Evolutionary conservation across 768 basidiomycete species (phyloP), one percentile per base, ranked within the genome.

Genomic region (Sporobolomyces phaffii): DNA sequence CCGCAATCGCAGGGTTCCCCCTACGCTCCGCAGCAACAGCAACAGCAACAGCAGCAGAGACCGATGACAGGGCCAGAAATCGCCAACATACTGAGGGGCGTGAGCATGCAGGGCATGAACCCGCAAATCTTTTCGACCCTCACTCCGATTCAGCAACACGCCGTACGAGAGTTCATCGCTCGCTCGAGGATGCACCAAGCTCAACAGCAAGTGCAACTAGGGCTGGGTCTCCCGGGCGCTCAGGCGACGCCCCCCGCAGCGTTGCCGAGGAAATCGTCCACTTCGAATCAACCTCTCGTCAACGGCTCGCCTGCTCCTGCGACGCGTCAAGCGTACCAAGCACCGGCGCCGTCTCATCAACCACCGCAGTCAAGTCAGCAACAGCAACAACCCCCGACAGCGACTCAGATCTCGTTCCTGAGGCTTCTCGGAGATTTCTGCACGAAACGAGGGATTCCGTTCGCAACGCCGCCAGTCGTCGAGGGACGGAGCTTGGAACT

Each of bases 401-500:
- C 14, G 17, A 26, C 26, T 2, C 40, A 53, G 22, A 33, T 49
- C 29, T 28, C 24, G 15, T 60, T 71, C 36, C 36, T 54, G n/a
- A 62, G 48, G 28, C 17, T 49, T 26, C 43, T 71, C 31, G 22
- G 41, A 38, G 70, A 72, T 17, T 72, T 64, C 28, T 58, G 50
- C 51, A 13, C 28, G 29, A 64, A 61, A 47, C 22, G 38, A 28
- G 64, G 64, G 3, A 17, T 40, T 11, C 20, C 51, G 26, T 56
- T 65, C 48, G 5, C 20, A 2, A 41, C 43, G 1, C 20, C 59
- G 5, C 64, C 71, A 4, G 26, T 40, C 22, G n/a, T 72, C 47
- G 71, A 72, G 4, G 67, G 71, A 3, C 28, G 38, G 17, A 11
- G 2, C n/a, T 2, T 72, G 18, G 71, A 72, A 14, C 40, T 68